A percentile compares a stretch with the other conserved stretches of the same genome.
Evolutionary conservation across 768 basidiomycete species (phyloP).

Genomic region (Rhodotorula toruloides): DNA sequence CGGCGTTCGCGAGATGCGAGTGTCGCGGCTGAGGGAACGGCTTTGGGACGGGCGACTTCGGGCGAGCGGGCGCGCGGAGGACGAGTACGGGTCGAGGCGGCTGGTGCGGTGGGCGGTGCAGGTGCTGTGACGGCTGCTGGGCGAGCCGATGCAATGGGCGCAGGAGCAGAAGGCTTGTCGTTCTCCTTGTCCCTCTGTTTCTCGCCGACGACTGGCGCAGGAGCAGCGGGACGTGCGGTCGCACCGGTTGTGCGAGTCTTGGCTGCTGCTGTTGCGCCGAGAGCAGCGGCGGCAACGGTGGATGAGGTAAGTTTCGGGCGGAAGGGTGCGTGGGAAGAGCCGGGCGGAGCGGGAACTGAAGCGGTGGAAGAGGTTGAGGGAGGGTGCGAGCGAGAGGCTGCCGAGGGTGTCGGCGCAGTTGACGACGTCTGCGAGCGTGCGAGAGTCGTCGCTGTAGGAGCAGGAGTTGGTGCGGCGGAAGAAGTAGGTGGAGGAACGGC

Average conservation of each 20-base stretch:
- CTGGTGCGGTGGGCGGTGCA: not conserved
- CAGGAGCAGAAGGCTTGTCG: not conserved
- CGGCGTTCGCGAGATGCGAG: slow-evolving; percentile 6
- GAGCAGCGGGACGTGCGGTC: not conserved
- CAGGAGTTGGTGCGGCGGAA: not conserved
- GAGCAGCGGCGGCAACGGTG: not conserved
- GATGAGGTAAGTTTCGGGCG: slow-evolving; percentile 10
- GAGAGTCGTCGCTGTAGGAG: slow-evolving; percentile 2
- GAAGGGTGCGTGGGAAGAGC: slow-evolving; percentile 8
- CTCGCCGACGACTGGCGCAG: not conserved
- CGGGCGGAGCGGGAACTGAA: not conserved
- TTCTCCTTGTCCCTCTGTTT: not conserved
- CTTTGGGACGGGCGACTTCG: not conserved
- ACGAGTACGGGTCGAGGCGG: not conserved
- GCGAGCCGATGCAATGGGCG: not conserved
- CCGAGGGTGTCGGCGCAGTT: not conserved
- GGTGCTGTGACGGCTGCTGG: not conserved
- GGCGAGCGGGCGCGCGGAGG: not conserved
- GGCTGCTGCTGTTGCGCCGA: not conserved
- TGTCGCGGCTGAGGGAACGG: not conserved
- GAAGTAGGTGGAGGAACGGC: not conserved
- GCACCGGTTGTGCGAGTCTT: not conserved
- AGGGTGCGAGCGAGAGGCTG: not conserved
- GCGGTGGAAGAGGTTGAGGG: not conserved
- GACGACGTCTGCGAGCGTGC: not conserved